These are phyloP conservation scores for Fusarium anthophilum DNA, from an alignment of 2,329 filamentous ascomycete species.

Conservation along the genomic window DNA sequence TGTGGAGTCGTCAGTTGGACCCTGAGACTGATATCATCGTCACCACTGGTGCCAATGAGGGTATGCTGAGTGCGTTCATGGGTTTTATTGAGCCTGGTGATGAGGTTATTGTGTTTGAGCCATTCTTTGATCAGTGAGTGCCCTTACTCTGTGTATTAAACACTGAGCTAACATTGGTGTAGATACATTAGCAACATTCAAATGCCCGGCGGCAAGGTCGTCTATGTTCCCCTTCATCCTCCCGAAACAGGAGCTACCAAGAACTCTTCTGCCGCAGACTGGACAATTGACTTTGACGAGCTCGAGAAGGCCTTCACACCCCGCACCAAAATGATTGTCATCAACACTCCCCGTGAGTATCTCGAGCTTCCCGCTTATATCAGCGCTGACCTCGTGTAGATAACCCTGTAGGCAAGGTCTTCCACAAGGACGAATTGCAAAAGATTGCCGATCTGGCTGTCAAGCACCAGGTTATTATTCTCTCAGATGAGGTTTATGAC, in stretches of 20 bases:
- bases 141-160: neutral
- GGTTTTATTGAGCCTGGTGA: constrained; percentile 93
- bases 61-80: constrained; percentile 98
- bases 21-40: constrained; percentile 94
- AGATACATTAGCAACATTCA: constrained; percentile 93
- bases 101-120: constrained; percentile 97
- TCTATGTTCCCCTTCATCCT: constrained; percentile 94
- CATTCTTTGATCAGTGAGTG: constrained; percentile 91
- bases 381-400: constrained; percentile 57
- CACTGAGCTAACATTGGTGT: neutral
- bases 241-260: constrained; percentile 80
- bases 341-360: constrained; percentile 73
- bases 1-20: constrained; percentile 83
- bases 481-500: constrained; percentile 95
- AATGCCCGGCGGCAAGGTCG: constrained; percentile 94
- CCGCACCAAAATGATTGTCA: constrained; percentile 94
- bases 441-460: constrained; percentile 89
- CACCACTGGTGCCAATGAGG: constrained; percentile 90
- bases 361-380: neutral
- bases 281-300: constrained; percentile 86
- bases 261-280: constrained; percentile 87
- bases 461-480: constrained; percentile 92
- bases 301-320: constrained; percentile 83
- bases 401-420: constrained; percentile 97
- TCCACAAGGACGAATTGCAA: constrained; percentile 82